Base-by-base conservation (phyloP, 1,284 basidiomycete species). In the Sporisorium graminicola region DNA sequence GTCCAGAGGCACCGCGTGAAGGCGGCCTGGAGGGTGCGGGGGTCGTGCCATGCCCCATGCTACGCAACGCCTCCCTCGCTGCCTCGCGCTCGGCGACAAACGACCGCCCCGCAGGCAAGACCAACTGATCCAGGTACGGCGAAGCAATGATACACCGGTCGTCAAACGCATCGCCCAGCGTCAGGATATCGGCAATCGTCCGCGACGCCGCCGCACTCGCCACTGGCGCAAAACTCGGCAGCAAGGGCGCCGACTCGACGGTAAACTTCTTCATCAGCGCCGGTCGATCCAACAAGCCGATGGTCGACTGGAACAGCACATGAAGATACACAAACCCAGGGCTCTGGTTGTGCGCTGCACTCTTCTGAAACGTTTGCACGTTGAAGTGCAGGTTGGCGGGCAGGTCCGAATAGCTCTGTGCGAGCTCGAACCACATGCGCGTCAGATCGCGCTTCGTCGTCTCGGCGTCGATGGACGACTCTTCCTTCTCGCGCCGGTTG, bases 241-340 rank as follows among this genome's bases (percentile, higher is more conserved):
- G 37, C 40, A 73, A 22, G 20, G 74, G 74, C 16, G 49, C 66
- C 53, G 71, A 70, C 20, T 77, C 71, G 6, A 43, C 57, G 9
- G 70, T 74, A 42, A 77, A 74, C 66, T 73, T 74, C 54, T 77
- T 73, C 65, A 81, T 66, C 35, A 81, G 52, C 31, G 72, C 65
- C 7, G 79, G 79, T 10, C 79, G 69, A 35, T 81, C 74, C 43
- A 81, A 56, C 54, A 81, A 52, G 5, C 78, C 79, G 40, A 81
- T 81, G 18, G 79, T 81, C 12, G 75, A 78, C 60, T 81, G 79
- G 71, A 81, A 76, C 8, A 81, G 73, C 22, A 79, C 75, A 46
- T 81, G 79, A 55, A 81, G 40, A 40, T 78, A 81, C 20, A 81
- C 70, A 31, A 81, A 81, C 1, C 71, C 79, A 1, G 78, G 60